These are phyloP conservation scores for Paspalum notatum DNA, from an alignment of 176 grass and related monocot genomes.

Conservation along the genomic window DNA sequence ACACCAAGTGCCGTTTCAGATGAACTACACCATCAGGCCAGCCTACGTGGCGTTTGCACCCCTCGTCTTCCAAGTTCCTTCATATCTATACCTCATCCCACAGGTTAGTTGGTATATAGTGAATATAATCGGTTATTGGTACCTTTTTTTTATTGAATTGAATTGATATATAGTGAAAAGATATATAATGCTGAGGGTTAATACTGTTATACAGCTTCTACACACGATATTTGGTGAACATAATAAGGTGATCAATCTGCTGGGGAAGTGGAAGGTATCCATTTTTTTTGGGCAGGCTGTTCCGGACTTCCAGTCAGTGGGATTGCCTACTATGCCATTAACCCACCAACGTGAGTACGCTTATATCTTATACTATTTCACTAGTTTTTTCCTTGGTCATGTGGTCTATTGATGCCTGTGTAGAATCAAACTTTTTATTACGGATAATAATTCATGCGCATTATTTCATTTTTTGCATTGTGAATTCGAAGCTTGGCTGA, in stretches of 20 bases:
- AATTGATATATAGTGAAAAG: too few species aligned
- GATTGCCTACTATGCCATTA: not conserved
- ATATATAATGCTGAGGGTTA: too few species aligned
- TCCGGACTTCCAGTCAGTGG: not conserved
- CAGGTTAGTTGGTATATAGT: not conserved
- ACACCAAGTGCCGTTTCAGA: not conserved
- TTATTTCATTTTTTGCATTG: too few species aligned
- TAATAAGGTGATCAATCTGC: not conserved
- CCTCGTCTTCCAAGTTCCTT: not conserved
- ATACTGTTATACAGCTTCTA: not conserved
- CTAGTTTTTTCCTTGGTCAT: too few species aligned
- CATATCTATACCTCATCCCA: not conserved
- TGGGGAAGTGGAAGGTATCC: not conserved
- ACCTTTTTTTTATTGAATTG: too few species aligned
- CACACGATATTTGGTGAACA: not conserved
- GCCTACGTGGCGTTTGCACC: not conserved
- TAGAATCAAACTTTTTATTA: too few species aligned
- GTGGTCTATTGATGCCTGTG: too few species aligned
- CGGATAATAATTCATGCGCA: too few species aligned
- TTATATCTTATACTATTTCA: too few species aligned
- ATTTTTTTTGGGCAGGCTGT: not conserved
- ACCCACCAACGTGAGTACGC: not conserved
- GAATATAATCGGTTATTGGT: too few species aligned
- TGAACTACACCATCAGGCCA: slow-evolving; percentile 2
- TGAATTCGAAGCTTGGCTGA: too few species aligned